Evolutionary conservation across 2,329 filamentous ascomycete species (phyloP).

Genomic region (Colletotrichum sp.): DNA sequence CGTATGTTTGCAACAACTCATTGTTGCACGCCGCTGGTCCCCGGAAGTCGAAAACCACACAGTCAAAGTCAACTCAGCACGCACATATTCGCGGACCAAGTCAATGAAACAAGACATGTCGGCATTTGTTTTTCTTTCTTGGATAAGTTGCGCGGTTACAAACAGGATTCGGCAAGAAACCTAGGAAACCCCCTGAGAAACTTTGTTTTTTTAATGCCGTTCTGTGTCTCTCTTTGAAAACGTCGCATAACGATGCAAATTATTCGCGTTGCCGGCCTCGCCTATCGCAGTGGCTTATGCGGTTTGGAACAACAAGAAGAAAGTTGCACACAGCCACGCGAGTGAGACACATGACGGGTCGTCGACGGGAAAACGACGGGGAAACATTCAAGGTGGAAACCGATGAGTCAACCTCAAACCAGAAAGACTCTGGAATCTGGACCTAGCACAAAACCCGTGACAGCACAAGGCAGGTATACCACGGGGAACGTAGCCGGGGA

Average conservation of each 20-base stretch:
- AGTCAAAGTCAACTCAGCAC: not conserved
- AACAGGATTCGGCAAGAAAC: not conserved
- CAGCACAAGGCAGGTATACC: not conserved
- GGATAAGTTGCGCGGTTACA: not conserved
- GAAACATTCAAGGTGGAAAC: not conserved
- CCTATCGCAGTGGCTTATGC: not conserved
- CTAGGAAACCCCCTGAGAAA: not conserved
- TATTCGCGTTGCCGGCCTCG: not conserved
- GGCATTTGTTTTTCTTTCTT: not conserved
- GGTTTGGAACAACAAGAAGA: not conserved
- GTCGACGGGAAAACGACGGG: not conserved
- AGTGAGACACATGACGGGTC: not conserved
- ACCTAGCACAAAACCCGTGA: not conserved
- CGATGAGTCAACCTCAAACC: slow-evolving; percentile 19
- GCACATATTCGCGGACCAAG: not conserved
- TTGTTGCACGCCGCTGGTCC: not conserved
- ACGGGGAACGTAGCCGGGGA: slow-evolving; percentile 4
- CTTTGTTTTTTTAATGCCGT: not conserved
- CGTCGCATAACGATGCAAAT: not conserved
- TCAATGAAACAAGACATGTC: slow-evolving; percentile 9
- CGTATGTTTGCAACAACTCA: not conserved
- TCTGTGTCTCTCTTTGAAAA: not conserved
- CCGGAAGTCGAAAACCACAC: not conserved
- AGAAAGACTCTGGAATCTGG: not conserved
- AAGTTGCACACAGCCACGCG: not conserved